These are phyloP conservation scores for Fragaria ananassa DNA, from an alignment of 306 rosid genomes.

Conservation along the genomic window DNA sequence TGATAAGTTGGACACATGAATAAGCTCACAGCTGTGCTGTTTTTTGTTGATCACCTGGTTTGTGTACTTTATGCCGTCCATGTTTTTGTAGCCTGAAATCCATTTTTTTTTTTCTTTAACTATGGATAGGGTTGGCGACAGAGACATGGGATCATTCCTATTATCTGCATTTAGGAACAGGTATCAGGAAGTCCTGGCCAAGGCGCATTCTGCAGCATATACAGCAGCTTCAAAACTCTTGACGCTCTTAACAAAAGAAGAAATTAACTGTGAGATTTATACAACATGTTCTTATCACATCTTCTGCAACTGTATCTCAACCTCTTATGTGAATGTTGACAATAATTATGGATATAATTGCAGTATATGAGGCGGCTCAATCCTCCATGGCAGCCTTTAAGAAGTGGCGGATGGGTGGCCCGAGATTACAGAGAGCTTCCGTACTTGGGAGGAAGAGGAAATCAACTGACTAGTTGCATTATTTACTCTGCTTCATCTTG, in stretches of 20 bases:
- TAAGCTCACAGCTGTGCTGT: not conserved
- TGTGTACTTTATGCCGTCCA: not conserved
- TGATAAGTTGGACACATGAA: not conserved
- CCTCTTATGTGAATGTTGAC: conserved; percentile 6
- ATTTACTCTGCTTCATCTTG: conserved; percentile 8
- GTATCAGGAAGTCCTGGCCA: conserved; percentile 85
- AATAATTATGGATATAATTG: conserved; percentile 16
- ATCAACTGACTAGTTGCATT: conserved; percentile 41
- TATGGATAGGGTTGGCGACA: conserved; percentile 67
- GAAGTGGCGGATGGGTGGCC: conserved; percentile 91
- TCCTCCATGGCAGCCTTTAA: conserved; percentile 86
- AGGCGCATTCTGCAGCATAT: conserved; percentile 76
- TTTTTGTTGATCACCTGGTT: not conserved
- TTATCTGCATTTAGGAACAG: conserved; percentile 85
- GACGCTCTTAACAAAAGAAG: conserved; percentile 72
- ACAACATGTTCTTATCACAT: conserved; percentile 13
- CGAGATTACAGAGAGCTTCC: conserved; percentile 81
- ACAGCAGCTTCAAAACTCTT: conserved; percentile 64
- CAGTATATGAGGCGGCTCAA: conserved; percentile 92
- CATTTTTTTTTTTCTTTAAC: conserved; percentile 6
- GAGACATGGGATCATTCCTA: conserved; percentile 76
- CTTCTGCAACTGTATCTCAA: conserved; percentile 14
- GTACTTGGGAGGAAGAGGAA: conserved; percentile 82
- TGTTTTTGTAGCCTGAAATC: conserved; percentile 5
- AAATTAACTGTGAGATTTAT: conserved; percentile 60